Conservation (phyloP, 208 protist genomes). For the Angomonas ambiguus region DNA sequence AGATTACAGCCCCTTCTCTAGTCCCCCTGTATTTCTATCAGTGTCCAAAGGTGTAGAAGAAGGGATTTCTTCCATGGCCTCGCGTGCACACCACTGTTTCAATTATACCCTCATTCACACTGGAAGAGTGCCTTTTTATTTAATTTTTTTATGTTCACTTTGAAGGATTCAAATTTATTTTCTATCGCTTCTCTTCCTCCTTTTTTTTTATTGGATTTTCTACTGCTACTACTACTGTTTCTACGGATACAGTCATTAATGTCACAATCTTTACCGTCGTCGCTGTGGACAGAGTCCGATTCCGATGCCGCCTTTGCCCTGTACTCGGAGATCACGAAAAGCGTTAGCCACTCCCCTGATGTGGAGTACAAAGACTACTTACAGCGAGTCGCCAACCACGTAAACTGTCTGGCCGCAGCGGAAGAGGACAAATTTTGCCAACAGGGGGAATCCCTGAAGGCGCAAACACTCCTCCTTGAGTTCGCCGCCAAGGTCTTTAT, state of each 20-base stretch:
- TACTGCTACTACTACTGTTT: no score
- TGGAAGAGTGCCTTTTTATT: constrained; percentile 18
- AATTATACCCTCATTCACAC: neutral
- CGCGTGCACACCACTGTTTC: constrained; percentile 10
- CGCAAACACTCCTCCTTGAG: constrained; percentile 59
- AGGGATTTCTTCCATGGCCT: constrained; percentile 45
- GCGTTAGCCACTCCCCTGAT: constrained; percentile 20
- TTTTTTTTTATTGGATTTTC: neutral
- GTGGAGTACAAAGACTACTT: constrained; percentile 67
- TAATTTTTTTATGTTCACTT: no score
- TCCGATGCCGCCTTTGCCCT: constrained; percentile 32
- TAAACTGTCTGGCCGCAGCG: constrained; percentile 45
- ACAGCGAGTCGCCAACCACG: constrained; percentile 56
- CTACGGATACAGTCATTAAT: constrained; percentile 2
- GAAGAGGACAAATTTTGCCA: constrained; percentile 41
- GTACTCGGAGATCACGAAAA: constrained; percentile 29
- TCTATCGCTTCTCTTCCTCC: constrained; percentile 14
- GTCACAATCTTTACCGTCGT: neutral
- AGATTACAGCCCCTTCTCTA: constrained; percentile 65
- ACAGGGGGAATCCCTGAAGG: constrained; percentile 78
- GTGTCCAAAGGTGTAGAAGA: neutral
- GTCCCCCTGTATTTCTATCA: constrained; percentile 83
- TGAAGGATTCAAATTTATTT: neutral
- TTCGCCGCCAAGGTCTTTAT: constrained; percentile 60
- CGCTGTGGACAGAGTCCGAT: constrained; percentile 19